Evolutionary conservation across 768 basidiomycete genomes (phyloP).

Genomic region (Lactarius trivialis): DNA sequence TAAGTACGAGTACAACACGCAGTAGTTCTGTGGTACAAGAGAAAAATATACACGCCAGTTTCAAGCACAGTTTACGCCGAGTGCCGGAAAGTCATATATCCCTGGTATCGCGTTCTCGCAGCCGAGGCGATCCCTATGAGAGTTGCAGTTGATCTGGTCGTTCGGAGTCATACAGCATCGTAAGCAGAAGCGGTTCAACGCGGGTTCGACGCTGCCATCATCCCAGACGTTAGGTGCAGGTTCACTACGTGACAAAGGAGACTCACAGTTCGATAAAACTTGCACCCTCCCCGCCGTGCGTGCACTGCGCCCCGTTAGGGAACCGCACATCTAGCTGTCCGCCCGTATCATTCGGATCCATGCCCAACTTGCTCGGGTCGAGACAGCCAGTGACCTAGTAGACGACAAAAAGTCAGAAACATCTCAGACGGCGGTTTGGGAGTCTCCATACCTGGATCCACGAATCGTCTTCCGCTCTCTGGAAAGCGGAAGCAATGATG

Average conservation of each 20-base stretch:
- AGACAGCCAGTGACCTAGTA: slow-evolving; percentile 38
- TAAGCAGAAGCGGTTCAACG: slow-evolving; percentile 41
- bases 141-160: slow-evolving; percentile 47
- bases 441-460: slow-evolving; percentile 34
- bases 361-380: slow-evolving; percentile 30
- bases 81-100: slow-evolving; percentile 37
- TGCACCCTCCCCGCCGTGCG: slow-evolving; percentile 44
- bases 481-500: slow-evolving; percentile 34
- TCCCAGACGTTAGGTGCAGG: not conserved
- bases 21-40: not conserved
- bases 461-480: slow-evolving; percentile 32
- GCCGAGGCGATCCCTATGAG: slow-evolving; percentile 41
- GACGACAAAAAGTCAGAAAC: not conserved
- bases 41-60: not conserved
- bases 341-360: slow-evolving; percentile 34
- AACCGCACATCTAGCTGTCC: slow-evolving; percentile 47
- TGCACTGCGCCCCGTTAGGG: slow-evolving; percentile 48
- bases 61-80: slow-evolving; percentile 32
- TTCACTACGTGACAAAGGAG: not conserved
- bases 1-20: not conserved
- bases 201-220: slow-evolving; percentile 39
- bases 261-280: slow-evolving; percentile 47
- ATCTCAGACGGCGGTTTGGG: not conserved
- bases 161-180: slow-evolving; percentile 38
- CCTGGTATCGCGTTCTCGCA: slow-evolving; percentile 41